Evolutionary conservation across 1,284 basidiomycete genomes (phyloP), one percentile per base, ranked within the genome.

Genomic region (Ceratobasidium sp.): DNA sequence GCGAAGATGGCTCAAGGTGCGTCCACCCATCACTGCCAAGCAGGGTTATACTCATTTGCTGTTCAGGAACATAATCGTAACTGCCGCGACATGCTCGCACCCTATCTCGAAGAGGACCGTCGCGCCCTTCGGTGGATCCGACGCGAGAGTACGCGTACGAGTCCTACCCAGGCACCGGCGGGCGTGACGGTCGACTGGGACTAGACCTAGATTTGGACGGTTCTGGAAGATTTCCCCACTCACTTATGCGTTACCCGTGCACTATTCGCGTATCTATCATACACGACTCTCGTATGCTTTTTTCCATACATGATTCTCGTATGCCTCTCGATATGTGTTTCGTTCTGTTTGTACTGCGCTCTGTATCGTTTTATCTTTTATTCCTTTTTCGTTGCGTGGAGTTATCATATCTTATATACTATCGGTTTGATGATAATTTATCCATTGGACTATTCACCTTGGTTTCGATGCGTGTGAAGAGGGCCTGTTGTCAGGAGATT

Each of bases 1-100:
- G 82, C 90, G 90, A 75, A 79, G 86, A 70, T 98, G 96, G 96
- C 77, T 99, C 67, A 96, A 94, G 83, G 89, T 88, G 70, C 75
- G 25, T 31, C 31, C 45, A 22, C n/a, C 32, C 35, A 43, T 15
- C 22, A 12, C 13, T 54, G 29, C 29, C 52, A 17, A 8, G 13
- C 6, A 17, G 2, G 71, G 60, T 71, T 53, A 62, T 58, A 56
- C 32, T 38, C 27, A 25, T 52, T 55, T 20, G 43, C 68, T 70
- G 40, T 54, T 38, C 56, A 90, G 88, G 87, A 88, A 34, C 96
- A 99, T 78, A 97, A 99, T 78, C 86, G 87, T 76, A 84, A 82
- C 69, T 96, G 89, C 75, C 82, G 85, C 55, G 86, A 88, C 45
- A 85, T 85, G 73, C 82, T 98, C 22, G 81, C 87, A 71, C 92